Evolutionary conservation across 257 asterid genomes (phyloP).

Genomic region (Solanum paucissectum): DNA sequence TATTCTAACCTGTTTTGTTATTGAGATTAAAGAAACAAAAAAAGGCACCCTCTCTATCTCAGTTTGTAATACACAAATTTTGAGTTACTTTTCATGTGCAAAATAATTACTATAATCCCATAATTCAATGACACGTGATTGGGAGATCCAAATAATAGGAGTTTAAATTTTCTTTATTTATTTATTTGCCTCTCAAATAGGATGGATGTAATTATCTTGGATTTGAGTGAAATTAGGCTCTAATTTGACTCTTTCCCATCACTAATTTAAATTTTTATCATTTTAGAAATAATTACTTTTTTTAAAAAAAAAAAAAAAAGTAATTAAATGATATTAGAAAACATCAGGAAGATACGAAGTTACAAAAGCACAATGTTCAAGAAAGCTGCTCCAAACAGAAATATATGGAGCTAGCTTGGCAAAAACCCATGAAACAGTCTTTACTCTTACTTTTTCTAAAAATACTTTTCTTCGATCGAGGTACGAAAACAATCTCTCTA

Average conservation of each 20-base stretch:
- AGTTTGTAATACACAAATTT: not conserved
- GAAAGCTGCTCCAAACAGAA: too few species aligned
- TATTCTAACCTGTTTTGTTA: slow-evolving; percentile 14
- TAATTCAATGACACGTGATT: slow-evolving; percentile 35
- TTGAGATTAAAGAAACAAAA: slow-evolving; percentile 21
- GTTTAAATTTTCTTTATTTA: not conserved
- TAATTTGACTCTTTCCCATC: slow-evolving; percentile 22
- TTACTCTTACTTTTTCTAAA: not conserved
- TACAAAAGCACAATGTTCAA: too few species aligned
- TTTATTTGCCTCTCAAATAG: slow-evolving; percentile 8
- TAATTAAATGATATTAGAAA: too few species aligned
- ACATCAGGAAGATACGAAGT: too few species aligned
- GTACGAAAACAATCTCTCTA: not conserved
- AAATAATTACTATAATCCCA: slow-evolving; percentile 7
- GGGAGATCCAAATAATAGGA: slow-evolving; percentile 46
- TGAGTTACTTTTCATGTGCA: slow-evolving; percentile 4
- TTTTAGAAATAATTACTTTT: too few species aligned
- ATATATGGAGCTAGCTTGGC: too few species aligned
- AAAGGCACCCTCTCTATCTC: slow-evolving; percentile 7
- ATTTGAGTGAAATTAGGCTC: slow-evolving; percentile 40
- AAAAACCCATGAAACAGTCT: too few species aligned
- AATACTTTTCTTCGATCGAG: not conserved
- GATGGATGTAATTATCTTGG: slow-evolving; percentile 20
- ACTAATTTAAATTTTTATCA: not conserved
- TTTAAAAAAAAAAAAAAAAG: too few species aligned